Evolutionary conservation across 1,284 basidiomycete genomes (phyloP).

Genomic region (Apiotrichum brassicae): DNA sequence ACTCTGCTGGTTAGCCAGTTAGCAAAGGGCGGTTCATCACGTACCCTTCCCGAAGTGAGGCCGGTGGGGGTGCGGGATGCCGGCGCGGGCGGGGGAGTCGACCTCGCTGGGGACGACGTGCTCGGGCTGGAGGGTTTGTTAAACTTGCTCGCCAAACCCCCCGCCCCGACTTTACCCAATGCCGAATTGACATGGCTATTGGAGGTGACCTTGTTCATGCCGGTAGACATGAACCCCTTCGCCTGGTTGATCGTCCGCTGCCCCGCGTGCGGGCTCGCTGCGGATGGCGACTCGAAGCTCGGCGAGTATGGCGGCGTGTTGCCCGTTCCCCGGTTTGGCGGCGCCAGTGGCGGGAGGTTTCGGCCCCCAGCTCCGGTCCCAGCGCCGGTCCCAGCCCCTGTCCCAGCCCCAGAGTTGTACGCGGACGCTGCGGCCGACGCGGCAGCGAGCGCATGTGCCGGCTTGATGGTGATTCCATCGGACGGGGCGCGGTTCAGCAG

Average conservation of each 20-base stretch:
- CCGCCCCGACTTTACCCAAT: slow-evolving; percentile 20
- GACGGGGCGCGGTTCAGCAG: slow-evolving; percentile 11
- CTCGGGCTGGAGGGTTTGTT: too few species aligned
- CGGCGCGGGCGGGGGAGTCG: not conserved
- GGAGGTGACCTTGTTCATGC: slow-evolving; percentile 20
- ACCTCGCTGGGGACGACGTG: not conserved
- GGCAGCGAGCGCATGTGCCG: not conserved
- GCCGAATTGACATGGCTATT: slow-evolving; percentile 16
- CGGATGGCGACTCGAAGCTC: not conserved
- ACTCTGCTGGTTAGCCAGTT: slow-evolving; percentile 9
- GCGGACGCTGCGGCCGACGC: not conserved
- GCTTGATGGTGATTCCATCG: not conserved
- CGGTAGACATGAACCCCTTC: slow-evolving; percentile 22
- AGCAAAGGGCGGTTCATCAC: not conserved
- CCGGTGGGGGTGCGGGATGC: not conserved
- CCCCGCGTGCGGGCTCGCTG: not conserved
- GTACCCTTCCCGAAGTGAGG: not conserved
- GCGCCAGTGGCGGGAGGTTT: too few species aligned
- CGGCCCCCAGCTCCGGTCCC: too few species aligned
- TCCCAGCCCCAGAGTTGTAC: not conserved
- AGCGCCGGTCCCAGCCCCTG: too few species aligned
- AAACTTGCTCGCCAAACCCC: slow-evolving; percentile 5
- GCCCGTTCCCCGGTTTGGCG: too few species aligned
- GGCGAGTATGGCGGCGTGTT: not conserved
- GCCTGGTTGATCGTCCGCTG: slow-evolving; percentile 10